phyloP scores from a whole-genome alignment of 75 land plant genomes.

The Ceratopteris richardii region DNA sequence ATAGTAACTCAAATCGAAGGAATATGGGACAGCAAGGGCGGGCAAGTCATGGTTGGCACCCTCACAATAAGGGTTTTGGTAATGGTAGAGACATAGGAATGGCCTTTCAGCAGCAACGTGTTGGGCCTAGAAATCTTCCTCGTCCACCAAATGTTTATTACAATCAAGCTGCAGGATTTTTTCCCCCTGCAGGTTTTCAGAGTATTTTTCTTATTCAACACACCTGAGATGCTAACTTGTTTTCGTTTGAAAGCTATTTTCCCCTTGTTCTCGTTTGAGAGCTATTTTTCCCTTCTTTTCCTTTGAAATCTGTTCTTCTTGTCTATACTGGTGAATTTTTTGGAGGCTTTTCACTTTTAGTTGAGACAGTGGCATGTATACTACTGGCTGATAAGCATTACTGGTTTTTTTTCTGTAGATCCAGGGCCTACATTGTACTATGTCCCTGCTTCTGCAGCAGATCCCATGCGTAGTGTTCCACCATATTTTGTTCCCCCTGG shows the following conservation, averaged over 20 bases:
- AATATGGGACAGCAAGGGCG: conserved; percentile 32
- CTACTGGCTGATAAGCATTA: no score
- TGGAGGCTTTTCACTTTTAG: no score
- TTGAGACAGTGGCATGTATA: no score
- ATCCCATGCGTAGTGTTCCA: conserved; percentile 35
- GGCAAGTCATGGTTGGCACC: conserved; percentile 45
- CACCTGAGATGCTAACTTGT: background rate
- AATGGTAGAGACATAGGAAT: conserved; percentile 16
- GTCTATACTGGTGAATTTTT: no score
- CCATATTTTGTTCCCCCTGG: conserved; percentile 12
- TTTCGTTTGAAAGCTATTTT: conserved; percentile 1
- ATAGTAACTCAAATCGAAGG: conserved; percentile 21
- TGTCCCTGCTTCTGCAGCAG: conserved; percentile 41
- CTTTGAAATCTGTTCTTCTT: background rate
- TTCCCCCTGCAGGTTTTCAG: conserved; percentile 46
- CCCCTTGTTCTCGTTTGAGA: background rate
- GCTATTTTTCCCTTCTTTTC: background rate
- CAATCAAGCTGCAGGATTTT: conserved; percentile 42
- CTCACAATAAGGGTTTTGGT: conserved; percentile 15
- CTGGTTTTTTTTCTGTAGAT: conserved; percentile 36
- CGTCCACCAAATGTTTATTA: conserved; percentile 38
- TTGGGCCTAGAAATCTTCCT: conserved; percentile 58
- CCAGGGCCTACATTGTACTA: conserved; percentile 42
- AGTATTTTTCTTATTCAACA: conserved; percentile 22
- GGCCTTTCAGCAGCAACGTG: conserved; percentile 39